Percentiles rank a stretch among this genome's conserved stretches.
Conservation (phyloP, 257 asterid genomes). For the Cinchona pubescens region DNA sequence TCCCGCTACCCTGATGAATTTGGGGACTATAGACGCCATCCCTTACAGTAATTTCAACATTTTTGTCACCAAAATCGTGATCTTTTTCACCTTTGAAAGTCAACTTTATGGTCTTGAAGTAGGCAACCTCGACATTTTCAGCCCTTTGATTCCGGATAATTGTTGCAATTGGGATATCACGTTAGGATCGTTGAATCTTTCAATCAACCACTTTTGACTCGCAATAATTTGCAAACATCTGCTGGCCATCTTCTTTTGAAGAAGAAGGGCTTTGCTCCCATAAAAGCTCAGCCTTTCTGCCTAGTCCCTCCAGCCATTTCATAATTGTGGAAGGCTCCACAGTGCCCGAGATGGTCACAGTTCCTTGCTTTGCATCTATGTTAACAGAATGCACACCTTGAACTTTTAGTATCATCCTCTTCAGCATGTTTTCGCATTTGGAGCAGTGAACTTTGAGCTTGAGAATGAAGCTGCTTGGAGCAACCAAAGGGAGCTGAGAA, state of each 20-base stretch:
- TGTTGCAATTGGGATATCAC: conserved; percentile 4
- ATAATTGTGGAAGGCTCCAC: conserved; percentile 25
- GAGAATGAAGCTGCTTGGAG: conserved; percentile 20
- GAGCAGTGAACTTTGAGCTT: conserved; percentile 23
- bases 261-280: conserved; percentile 18
- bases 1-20: not conserved
- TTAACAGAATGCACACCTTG: conserved; percentile 17
- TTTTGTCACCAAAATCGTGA: not conserved
- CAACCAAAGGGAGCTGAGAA: conserved; percentile 12
- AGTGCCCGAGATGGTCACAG: conserved; percentile 18
- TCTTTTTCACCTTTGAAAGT: not conserved
- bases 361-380: conserved; percentile 18
- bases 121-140: conserved; percentile 7
- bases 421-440: conserved; percentile 21
- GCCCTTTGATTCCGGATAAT: conserved; percentile 6
- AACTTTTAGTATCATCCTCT: not conserved
- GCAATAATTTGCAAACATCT: not conserved
- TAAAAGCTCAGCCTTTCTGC: conserved; percentile 29
- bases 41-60: not conserved
- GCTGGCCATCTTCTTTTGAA: not conserved
- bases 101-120: conserved; percentile 12
- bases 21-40: not conserved
- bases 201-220: conserved; percentile 6
- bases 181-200: conserved; percentile 1
- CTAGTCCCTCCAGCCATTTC: conserved; percentile 13